Evolutionary conservation across 768 basidiomycete genomes (phyloP).

Genomic region (Ramaria sp.): DNA sequence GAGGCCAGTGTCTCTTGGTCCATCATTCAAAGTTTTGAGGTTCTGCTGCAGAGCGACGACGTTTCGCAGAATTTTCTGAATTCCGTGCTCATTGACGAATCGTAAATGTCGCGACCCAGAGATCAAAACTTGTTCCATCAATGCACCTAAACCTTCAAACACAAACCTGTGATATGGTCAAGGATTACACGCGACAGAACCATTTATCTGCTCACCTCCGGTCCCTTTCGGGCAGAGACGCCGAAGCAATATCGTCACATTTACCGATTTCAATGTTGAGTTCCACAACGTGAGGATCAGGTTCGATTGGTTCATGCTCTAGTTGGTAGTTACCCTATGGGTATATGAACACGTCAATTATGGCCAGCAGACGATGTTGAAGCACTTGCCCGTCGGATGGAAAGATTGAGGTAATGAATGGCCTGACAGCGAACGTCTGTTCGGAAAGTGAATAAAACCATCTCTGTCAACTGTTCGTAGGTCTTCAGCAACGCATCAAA

Average conservation of each 20-base stretch:
- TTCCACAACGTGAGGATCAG: constrained; percentile 81
- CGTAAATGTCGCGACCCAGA: constrained; percentile 61
- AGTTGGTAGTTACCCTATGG: constrained; percentile 74
- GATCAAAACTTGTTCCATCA: constrained; percentile 80
- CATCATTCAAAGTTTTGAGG: constrained; percentile 63
- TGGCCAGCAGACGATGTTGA: background rate
- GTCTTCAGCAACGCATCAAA: constrained; percentile 87
- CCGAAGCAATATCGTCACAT: constrained; percentile 59
- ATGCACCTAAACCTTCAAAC: constrained; percentile 73
- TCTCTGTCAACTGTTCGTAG: constrained; percentile 79
- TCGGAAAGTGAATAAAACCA: constrained; percentile 79
- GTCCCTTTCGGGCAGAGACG: constrained; percentile 52
- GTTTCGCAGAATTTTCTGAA: constrained; percentile 81
- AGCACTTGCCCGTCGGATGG: constrained; percentile 58
- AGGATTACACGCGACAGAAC: background rate
- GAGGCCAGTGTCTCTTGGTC: constrained; percentile 54
- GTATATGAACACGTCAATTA: constrained; percentile 6
- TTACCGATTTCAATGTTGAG: constrained; percentile 71
- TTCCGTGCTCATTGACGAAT: constrained; percentile 60
- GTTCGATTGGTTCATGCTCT: constrained; percentile 79
- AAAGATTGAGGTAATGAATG: constrained; percentile 70
- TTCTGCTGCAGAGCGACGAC: constrained; percentile 88
- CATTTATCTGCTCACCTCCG: constrained; percentile 42
- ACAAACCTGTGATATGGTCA: constrained; percentile 50
- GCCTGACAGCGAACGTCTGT: constrained; percentile 81